Evolutionary conservation across 2,329 filamentous ascomycete genomes (phyloP).

Genomic region (Moelleriella libera): DNA sequence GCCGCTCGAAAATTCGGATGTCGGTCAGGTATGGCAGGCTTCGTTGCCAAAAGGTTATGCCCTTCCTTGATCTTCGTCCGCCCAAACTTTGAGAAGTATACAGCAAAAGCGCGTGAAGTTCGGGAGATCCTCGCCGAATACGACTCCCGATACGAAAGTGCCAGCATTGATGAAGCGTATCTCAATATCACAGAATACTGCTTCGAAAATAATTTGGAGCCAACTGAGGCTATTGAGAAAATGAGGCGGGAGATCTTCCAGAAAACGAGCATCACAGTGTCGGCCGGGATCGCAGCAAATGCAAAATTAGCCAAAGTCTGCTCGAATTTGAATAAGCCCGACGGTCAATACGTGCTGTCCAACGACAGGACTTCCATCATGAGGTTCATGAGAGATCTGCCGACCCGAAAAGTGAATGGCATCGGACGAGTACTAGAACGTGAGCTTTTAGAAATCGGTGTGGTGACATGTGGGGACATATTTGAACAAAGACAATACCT

Average conservation of each 20-base stretch:
- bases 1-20: constrained; percentile 80
- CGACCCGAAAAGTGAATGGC: constrained; percentile 85
- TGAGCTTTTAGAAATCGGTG: constrained; percentile 73
- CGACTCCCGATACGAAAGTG: constrained; percentile 80
- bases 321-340: constrained; percentile 91
- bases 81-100: constrained; percentile 83
- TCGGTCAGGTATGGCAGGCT: constrained; percentile 88
- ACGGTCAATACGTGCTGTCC: constrained; percentile 72
- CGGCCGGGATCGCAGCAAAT: constrained; percentile 88
- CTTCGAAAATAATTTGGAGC: constrained; percentile 46
- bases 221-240: constrained; percentile 62
- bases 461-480: constrained; percentile 81
- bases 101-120: constrained; percentile 76
- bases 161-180: constrained; percentile 93
- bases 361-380: constrained; percentile 64
- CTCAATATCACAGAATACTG: constrained; percentile 90
- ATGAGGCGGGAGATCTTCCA: constrained; percentile 66
- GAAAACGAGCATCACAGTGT: constrained; percentile 72
- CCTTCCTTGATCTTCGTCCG: constrained; percentile 72
- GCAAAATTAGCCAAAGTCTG: constrained; percentile 89
- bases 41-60: constrained; percentile 89
- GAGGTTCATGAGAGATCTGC: constrained; percentile 70
- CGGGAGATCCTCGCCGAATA: constrained; percentile 73
- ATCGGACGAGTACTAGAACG: constrained; percentile 90
- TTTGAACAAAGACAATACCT: constrained; percentile 63